phyloP scores from a whole-genome alignment of 306 rosid genomes.

The Quercus cerris region DNA sequence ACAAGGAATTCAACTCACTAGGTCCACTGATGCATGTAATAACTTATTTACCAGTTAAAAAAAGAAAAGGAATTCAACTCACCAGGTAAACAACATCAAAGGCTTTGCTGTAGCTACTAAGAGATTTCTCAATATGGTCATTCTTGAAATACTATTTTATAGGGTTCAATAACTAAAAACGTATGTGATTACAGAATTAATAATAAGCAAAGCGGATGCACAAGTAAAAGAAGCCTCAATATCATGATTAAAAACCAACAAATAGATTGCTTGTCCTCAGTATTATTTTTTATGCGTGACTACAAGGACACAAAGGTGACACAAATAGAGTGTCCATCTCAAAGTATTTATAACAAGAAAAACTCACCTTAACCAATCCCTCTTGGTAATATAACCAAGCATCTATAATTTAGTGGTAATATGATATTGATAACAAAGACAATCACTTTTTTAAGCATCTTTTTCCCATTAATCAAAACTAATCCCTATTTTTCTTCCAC shows the following conservation, averaged over 20 bases:
- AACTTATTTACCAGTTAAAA: not conserved
- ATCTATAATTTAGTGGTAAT: not conserved
- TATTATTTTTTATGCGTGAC: not conserved
- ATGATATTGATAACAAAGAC: not conserved
- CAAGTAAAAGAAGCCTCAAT: not conserved
- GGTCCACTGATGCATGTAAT: not conserved
- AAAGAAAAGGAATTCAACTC: constrained; percentile 27
- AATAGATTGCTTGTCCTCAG: not conserved
- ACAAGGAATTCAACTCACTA: constrained; percentile 51
- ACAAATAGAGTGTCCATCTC: too few species aligned
- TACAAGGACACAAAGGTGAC: too few species aligned
- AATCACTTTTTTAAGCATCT: not conserved
- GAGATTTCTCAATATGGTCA: constrained; percentile 65
- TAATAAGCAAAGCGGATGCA: not conserved
- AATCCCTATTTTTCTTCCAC: not conserved
- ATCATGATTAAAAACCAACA: not conserved
- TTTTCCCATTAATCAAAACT: not conserved
- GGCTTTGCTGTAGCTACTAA: constrained; percentile 58
- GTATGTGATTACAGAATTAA: not conserved
- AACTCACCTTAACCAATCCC: not conserved
- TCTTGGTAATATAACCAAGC: not conserved
- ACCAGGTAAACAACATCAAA: constrained; percentile 84
- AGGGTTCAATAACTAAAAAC: constrained; percentile 5
- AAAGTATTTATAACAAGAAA: too few species aligned
- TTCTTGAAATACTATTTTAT: constrained; percentile 55